These are phyloP conservation scores for Maudiozyma humilis DNA, from an alignment of 1,139 yeast genomes.

Conservation along the genomic window DNA sequence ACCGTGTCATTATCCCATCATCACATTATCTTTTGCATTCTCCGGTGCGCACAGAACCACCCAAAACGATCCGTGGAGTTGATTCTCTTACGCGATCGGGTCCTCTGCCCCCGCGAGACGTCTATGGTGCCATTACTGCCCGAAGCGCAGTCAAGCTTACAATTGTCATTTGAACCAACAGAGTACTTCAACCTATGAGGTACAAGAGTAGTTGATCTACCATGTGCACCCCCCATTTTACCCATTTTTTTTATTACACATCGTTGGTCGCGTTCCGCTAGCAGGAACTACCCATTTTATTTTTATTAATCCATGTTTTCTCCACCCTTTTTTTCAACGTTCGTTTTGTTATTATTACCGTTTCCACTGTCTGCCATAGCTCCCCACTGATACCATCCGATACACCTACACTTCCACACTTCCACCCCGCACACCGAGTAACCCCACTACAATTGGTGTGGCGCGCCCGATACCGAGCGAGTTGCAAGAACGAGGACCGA, in stretches of 20 bases:
- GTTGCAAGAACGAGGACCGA: not conserved
- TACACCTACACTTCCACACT: too few species aligned
- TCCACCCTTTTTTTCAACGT: not conserved
- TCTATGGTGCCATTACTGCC: conserved; percentile 18
- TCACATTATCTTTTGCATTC: not conserved
- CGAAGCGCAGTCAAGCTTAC: conserved; percentile 31
- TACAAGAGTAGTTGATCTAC: too few species aligned
- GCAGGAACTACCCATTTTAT: not conserved
- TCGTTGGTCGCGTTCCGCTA: too few species aligned
- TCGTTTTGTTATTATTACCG: not conserved
- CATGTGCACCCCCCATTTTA: too few species aligned
- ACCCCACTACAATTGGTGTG: not conserved
- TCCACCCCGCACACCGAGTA: not conserved
- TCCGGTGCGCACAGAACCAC: too few species aligned
- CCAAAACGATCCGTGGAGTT: too few species aligned
- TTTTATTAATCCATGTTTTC: not conserved
- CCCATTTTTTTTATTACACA: too few species aligned
- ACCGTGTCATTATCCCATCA: too few species aligned
- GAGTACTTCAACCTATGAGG: conserved; percentile 17
- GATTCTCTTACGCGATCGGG: too few species aligned
- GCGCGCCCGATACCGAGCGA: not conserved
- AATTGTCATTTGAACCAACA: conserved; percentile 21
- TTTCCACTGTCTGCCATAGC: not conserved
- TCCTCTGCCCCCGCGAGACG: not conserved
- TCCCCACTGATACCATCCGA: not conserved